These are phyloP conservation scores for Epichloe festucae DNA, from an alignment of 2,329 filamentous ascomycete genomes.

Conservation along the genomic window DNA sequence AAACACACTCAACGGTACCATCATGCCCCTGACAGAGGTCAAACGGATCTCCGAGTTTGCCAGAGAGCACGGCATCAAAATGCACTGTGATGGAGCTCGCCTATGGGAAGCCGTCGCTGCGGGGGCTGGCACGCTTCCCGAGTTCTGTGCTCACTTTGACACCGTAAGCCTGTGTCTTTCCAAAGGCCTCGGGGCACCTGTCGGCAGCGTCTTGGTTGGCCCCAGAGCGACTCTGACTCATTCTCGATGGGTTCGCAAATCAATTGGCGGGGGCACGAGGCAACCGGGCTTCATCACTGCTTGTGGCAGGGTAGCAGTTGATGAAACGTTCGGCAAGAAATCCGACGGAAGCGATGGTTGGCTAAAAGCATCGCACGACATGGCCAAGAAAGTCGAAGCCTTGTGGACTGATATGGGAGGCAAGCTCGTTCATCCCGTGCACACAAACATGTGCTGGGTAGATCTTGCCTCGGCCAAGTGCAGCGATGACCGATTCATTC, in stretches of 20 bases:
- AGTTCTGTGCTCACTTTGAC: conserved; percentile 58
- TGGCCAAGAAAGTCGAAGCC: conserved; percentile 51
- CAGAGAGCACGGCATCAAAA: conserved; percentile 44
- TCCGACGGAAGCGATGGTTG: conserved; percentile 37
- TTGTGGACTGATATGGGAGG: conserved; percentile 62
- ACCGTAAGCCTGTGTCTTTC: conserved; percentile 68
- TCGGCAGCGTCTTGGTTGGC: conserved; percentile 63
- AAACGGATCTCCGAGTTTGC: conserved; percentile 59
- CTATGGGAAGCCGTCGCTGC: conserved; percentile 71
- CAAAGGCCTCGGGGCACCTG: conserved; percentile 71
- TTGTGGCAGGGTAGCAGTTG: conserved; percentile 55
- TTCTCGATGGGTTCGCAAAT: conserved; percentile 44
- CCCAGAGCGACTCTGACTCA: conserved; percentile 21
- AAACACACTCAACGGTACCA: conserved; percentile 69
- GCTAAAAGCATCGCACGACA: conserved; percentile 45
- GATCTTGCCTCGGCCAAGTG: conserved; percentile 51
- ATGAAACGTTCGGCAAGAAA: conserved; percentile 28
- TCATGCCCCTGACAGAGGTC: conserved; percentile 65
- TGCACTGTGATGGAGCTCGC: conserved; percentile 70
- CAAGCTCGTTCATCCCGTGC: conserved; percentile 51
- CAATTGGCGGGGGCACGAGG: conserved; percentile 60
- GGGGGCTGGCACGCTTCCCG: conserved; percentile 51
- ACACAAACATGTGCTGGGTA: conserved; percentile 91
- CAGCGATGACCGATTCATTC: conserved; percentile 22
- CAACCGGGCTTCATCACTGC: conserved; percentile 63